phyloP scores from a whole-genome alignment of 306 rosid species.

The Argentina anserina region DNA sequence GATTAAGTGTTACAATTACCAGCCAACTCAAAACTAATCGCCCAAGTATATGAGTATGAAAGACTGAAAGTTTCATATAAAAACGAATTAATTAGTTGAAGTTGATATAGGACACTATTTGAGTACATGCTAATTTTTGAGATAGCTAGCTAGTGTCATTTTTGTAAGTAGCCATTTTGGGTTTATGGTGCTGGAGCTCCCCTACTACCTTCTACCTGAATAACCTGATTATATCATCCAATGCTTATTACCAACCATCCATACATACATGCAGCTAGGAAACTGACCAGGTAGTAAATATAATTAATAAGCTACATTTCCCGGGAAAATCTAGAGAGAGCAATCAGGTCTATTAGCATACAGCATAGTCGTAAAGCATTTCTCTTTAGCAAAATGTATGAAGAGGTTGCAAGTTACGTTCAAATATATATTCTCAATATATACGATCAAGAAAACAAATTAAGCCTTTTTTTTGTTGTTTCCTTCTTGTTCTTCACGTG shows the following conservation, averaged over 20 bases:
- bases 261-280: too few species aligned
- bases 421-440: not conserved
- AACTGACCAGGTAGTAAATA: not conserved
- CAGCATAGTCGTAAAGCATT: too few species aligned
- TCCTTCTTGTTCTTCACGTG: not conserved
- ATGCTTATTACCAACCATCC: too few species aligned
- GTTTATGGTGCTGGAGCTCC: too few species aligned
- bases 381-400: not conserved
- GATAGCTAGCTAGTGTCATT: too few species aligned
- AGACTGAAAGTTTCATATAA: not conserved
- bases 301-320: not conserved
- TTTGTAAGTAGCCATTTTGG: too few species aligned
- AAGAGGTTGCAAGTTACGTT: not conserved
- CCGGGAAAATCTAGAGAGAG: too few species aligned
- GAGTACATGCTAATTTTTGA: too few species aligned
- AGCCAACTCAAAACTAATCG: not conserved
- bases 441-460: not conserved
- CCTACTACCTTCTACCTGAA: too few species aligned
- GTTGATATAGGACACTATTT: not conserved
- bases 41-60: not conserved
- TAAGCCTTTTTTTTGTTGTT: not conserved
- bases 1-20: not conserved
- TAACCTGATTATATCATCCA: too few species aligned
- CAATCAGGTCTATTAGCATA: too few species aligned
- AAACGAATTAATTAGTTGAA: too few species aligned